A percentile compares a stretch with the other conserved stretches of the same genome.
These are phyloP conservation scores for Pseudocercospora fijiensis DNA, from an alignment of 2,329 filamentous ascomycete genomes.

Conservation along the genomic window DNA sequence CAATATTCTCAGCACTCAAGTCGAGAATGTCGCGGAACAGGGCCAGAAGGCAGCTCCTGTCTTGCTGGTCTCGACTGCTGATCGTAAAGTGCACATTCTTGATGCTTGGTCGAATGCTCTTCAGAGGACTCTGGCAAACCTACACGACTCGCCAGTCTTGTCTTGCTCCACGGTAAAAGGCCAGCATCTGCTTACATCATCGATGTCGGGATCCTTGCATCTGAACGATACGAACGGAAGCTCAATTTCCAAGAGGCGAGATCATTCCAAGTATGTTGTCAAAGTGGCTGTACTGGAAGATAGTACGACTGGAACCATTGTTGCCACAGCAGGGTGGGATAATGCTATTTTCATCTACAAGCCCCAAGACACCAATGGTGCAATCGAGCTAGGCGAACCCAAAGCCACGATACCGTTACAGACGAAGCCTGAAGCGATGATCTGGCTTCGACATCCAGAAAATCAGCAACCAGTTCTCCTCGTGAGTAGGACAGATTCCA, in stretches of 20 bases:
- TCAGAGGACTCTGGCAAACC: slow-evolving; percentile 39
- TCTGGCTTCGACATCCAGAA: slow-evolving; percentile 54
- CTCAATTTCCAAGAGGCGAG: slow-evolving; percentile 51
- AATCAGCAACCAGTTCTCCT: slow-evolving; percentile 51
- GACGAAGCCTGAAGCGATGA: slow-evolving; percentile 58
- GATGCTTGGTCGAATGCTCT: slow-evolving; percentile 39
- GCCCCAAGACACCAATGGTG: slow-evolving; percentile 7
- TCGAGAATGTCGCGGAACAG: slow-evolving; percentile 29
- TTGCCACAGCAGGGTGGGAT: slow-evolving; percentile 64
- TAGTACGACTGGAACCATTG: slow-evolving; percentile 32
- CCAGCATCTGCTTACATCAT: slow-evolving; percentile 53
- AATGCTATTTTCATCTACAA: slow-evolving; percentile 55
- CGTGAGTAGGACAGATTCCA: slow-evolving; percentile 58
- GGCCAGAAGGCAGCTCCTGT: slow-evolving; percentile 22
- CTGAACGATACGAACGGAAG: slow-evolving; percentile 47
- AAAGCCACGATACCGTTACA: slow-evolving; percentile 46
- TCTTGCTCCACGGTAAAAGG: slow-evolving; percentile 48
- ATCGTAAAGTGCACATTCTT: slow-evolving; percentile 52
- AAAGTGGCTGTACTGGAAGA: slow-evolving; percentile 47
- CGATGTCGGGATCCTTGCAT: slow-evolving; percentile 60
- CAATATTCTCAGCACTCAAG: slow-evolving; percentile 53
- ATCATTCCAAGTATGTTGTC: slow-evolving; percentile 61
- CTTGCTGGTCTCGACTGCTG: slow-evolving; percentile 49
- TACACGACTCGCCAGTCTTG: slow-evolving; percentile 56
- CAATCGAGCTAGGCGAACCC: slow-evolving; percentile 40